Evolutionary conservation across 441 rosid species (phyloP), one percentile per base, ranked within the genome.

Genomic region (Daphne laureola): DNA sequence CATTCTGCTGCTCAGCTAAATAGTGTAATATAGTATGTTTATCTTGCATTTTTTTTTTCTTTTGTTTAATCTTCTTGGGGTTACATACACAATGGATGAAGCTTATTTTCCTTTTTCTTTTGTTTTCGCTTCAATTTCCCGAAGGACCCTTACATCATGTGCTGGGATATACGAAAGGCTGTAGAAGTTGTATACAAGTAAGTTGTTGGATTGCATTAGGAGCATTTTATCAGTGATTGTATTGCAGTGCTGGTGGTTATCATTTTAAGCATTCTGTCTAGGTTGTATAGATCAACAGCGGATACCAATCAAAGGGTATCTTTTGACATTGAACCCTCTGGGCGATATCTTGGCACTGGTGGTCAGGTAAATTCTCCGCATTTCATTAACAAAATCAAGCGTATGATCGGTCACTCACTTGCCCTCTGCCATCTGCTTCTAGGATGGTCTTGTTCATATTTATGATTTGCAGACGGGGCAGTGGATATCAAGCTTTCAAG

Each of bases 361-460:
- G 98, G 98, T 59, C 84, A 92, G 98, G 96, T 92, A 68, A 49
- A 35, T 51, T 51, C 49, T 40, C 13, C 65, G 15, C 49, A 16
- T 66, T 18, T 8, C 49, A 49, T 27, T 18, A 23, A 46, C 35
- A 44, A 53, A 15, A 13, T n/a, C 4, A 6, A 14, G 38, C 5
- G 40, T 17, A 40, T 27, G 49, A 27, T n/a, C 71, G 16, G 44
- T 44, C 50, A 3, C 3, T 25, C 14, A 4, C 51, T 17, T 18
- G 35, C n/a, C n/a, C n/a, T n/a, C 23, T 62, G 38, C 47, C 50
- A 31, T 14, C 54, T 18, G 13, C 49, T 66, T 65, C 35, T 67
- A 86, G 96, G 98, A 92, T 67, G 98, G 98, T 55, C 72, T 86
- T 7, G 87, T 89, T 74, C 97, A 92, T 65, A 71, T 92, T 56